phyloP scores from a whole-genome alignment of 139 green algal species.

The Asterochloris sp. region DNA sequence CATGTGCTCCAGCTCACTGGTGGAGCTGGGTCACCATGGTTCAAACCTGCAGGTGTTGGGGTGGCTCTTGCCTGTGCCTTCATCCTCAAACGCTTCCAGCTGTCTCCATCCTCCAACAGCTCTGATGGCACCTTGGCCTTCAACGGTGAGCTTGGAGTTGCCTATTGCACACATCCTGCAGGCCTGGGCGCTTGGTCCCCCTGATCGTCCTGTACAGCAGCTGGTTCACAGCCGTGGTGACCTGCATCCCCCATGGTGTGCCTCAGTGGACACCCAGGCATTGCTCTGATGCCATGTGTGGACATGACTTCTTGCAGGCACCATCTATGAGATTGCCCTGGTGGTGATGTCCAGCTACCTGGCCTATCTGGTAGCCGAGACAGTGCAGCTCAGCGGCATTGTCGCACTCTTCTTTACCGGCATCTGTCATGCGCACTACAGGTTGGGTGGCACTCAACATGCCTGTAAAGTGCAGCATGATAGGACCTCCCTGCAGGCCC shows the following conservation, averaged over 20 bases:
- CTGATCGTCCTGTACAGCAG: too few species aligned
- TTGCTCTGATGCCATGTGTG: too few species aligned
- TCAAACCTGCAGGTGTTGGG: slow-evolving; percentile 4
- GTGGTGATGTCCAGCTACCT: slow-evolving; percentile 53
- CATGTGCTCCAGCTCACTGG: neutral
- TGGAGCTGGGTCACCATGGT: neutral
- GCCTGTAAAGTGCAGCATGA: neutral
- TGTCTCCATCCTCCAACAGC: neutral
- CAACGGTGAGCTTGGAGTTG: slow-evolving; percentile 12
- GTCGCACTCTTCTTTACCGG: slow-evolving; percentile 57
- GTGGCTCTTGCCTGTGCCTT: slow-evolving; percentile 47
- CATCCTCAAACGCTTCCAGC: slow-evolving; percentile 45
- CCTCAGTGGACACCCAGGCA: too few species aligned
- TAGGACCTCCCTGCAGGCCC: too few species aligned
- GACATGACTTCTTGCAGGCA: neutral
- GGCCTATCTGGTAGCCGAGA: slow-evolving; percentile 72
- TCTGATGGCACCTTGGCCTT: slow-evolving; percentile 5
- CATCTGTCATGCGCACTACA: slow-evolving; percentile 66
- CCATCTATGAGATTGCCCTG: slow-evolving; percentile 49
- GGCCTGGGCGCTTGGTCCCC: too few species aligned
- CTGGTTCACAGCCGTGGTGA: too few species aligned
- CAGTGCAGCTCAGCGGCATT: slow-evolving; percentile 32
- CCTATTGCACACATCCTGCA: too few species aligned
- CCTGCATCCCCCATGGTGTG: too few species aligned
- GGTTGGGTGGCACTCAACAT: too few species aligned